Evolutionary conservation across 2,329 filamentous ascomycete genomes (phyloP).

Genomic region (Fusarium globosum): DNA sequence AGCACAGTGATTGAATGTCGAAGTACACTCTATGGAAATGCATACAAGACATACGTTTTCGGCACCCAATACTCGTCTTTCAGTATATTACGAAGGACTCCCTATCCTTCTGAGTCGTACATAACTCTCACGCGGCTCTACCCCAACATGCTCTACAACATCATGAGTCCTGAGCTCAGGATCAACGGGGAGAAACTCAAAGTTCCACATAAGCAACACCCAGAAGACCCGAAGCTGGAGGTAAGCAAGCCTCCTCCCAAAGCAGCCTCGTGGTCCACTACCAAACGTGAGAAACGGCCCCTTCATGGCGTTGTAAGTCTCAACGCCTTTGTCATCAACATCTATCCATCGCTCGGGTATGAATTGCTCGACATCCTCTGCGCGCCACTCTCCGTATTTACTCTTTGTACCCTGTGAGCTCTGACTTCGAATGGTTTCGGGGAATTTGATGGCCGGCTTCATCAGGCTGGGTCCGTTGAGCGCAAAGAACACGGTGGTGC

Average conservation of each 20-base stretch:
- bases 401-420: background rate
- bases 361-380: background rate
- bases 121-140: background rate
- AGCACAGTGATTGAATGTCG: too few relatives aligned
- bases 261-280: background rate
- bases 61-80: too few relatives aligned
- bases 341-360: background rate
- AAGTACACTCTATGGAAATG: too few relatives aligned
- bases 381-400: background rate
- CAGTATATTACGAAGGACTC: too few relatives aligned
- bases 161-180: background rate
- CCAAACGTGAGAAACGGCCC: background rate
- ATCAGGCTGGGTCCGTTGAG: background rate
- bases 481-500: background rate
- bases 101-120: background rate
- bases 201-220: background rate
- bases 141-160: background rate
- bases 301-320: background rate
- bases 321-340: background rate
- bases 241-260: background rate
- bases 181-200: background rate
- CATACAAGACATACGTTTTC: too few relatives aligned
- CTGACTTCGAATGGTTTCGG: background rate
- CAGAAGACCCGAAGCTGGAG: background rate
- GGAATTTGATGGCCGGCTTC: background rate